Evolutionary conservation across 208 protist genomes (phyloP).

Genomic region (Trypanosoma conorhini): DNA sequence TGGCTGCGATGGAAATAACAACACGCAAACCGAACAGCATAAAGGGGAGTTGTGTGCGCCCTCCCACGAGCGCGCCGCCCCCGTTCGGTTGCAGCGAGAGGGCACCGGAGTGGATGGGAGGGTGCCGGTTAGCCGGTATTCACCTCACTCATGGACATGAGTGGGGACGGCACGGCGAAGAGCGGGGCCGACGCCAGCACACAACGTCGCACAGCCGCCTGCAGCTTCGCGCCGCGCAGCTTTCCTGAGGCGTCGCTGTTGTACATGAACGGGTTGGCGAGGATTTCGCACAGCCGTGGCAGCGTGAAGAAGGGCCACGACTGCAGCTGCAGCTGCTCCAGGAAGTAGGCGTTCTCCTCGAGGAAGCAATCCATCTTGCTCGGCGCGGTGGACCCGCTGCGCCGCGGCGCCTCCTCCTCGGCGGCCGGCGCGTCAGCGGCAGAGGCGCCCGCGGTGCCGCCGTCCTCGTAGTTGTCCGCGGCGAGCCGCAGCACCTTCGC

Average conservation of each 20-base stretch:
- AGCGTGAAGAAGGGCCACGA: slow-evolving; percentile 74
- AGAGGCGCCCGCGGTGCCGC: background rate
- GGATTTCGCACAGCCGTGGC: slow-evolving; percentile 70
- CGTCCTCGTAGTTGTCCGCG: slow-evolving; percentile 34
- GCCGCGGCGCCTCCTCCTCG: background rate
- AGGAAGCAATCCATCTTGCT: slow-evolving; percentile 47
- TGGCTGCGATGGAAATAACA: background rate
- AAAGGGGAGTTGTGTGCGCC: background rate
- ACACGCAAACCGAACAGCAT: slow-evolving; percentile 6
- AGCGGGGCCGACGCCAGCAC: slow-evolving; percentile 64
- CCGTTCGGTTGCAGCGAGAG: background rate
- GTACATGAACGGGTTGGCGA: slow-evolving; percentile 49
- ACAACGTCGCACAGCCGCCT: slow-evolving; percentile 70
- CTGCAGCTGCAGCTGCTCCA: slow-evolving; percentile 67
- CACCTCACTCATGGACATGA: background rate
- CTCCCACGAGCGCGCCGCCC: background rate
- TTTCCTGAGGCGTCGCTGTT: slow-evolving; percentile 22
- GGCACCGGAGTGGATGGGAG: background rate
- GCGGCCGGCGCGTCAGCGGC: background rate
- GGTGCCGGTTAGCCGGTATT: background rate
- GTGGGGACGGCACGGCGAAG: background rate
- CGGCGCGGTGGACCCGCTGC: background rate
- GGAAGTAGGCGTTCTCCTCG: slow-evolving; percentile 81
- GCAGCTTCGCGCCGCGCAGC: slow-evolving; percentile 66
- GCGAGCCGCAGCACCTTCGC: slow-evolving; percentile 58